Evolutionary conservation across 805 yeast genomes (phyloP).

Genomic region (Sporopachydermia quercuum): DNA sequence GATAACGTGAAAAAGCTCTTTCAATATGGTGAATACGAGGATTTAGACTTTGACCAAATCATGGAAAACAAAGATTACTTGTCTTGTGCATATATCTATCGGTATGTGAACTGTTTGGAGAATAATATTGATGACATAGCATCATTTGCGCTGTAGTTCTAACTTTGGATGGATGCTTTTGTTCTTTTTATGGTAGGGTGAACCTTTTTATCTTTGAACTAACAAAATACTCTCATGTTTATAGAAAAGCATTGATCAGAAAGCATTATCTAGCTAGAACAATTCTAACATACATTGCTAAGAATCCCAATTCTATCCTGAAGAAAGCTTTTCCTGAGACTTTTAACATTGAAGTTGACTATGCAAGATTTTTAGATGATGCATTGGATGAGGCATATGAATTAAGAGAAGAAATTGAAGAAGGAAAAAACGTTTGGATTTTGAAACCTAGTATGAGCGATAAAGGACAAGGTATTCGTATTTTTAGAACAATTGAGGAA

Average conservation of each 20-base stretch:
- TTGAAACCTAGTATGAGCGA: slow-evolving; percentile 96
- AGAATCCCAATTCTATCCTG: slow-evolving; percentile 56
- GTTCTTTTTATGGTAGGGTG: no score
- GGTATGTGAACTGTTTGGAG: background rate
- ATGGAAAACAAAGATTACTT: slow-evolving; percentile 35
- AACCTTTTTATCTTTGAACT: no score
- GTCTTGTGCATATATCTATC: slow-evolving; percentile 50
- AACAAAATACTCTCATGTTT: no score
- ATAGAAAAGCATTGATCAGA: slow-evolving; percentile 80
- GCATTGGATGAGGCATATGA: slow-evolving; percentile 87
- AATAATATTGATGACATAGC: no score
- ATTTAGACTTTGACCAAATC: slow-evolving; percentile 58
- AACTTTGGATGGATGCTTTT: no score
- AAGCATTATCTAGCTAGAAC: slow-evolving; percentile 84
- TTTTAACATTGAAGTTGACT: slow-evolving; percentile 75
- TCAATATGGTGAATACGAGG: slow-evolving; percentile 87
- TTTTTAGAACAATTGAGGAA: slow-evolving; percentile 66
- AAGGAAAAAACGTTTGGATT: slow-evolving; percentile 43
- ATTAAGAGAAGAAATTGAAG: slow-evolving; percentile 59
- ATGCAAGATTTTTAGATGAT: slow-evolving; percentile 92
- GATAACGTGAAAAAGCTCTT: no score
- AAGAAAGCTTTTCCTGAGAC: slow-evolving; percentile 54
- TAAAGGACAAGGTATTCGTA: slow-evolving; percentile 86
- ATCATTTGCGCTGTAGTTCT: no score
- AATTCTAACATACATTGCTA: slow-evolving; percentile 55